These are phyloP conservation scores for Starmera dryadoides DNA, from an alignment of 805 yeast species.

Conservation along the genomic window DNA sequence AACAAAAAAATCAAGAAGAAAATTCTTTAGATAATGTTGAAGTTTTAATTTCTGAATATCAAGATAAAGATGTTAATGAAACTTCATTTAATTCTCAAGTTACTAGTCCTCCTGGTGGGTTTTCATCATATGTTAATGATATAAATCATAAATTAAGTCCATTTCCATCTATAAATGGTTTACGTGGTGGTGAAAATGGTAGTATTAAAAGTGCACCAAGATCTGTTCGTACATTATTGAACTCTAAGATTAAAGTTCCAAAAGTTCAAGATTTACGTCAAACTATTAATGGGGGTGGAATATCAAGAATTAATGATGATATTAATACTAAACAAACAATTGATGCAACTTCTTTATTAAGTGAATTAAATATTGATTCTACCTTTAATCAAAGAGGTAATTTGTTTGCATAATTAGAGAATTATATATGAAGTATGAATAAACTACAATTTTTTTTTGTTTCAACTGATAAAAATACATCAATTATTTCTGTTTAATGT, in stretches of 20 bases:
- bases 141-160: not conserved
- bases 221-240: conserved; percentile 18
- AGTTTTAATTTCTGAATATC: not conserved
- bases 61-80: conserved; percentile 1
- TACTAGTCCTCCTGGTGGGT: not conserved
- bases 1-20: not conserved
- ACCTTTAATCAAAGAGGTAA: conserved; percentile 1
- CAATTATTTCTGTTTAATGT: no score
- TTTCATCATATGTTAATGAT: no score
- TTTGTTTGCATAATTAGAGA: not conserved
- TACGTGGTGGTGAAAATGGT: conserved; percentile 7
- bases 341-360: conserved; percentile 15
- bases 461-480: no score
- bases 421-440: not conserved
- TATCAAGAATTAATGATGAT: conserved; percentile 1
- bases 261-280: conserved; percentile 19
- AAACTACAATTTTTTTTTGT: no score
- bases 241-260: conserved; percentile 16
- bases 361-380: conserved; percentile 12
- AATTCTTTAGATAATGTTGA: no score
- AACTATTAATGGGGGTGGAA: conserved; percentile 14
- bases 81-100: not conserved
- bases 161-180: not conserved
- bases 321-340: conserved; percentile 9
- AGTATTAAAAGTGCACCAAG: conserved; percentile 21